A percentile compares a stretch with the other conserved stretches of the same genome.
phyloP scores from a whole-genome alignment of 768 basidiomycete genomes.

The Mycena kentingensis region DNA sequence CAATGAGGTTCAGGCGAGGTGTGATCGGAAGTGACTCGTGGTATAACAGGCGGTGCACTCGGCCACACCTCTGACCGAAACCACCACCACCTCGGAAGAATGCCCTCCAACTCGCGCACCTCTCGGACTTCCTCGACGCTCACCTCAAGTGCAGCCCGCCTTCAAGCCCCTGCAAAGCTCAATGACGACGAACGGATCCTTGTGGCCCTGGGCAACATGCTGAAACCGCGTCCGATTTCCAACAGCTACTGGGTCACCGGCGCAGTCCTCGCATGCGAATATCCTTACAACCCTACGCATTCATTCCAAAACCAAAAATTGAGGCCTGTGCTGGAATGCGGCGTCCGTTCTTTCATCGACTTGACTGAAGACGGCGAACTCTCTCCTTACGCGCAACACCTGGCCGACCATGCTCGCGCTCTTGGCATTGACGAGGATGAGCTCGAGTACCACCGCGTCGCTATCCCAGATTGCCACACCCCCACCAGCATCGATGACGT shows the following conservation, averaged over 20 bases:
- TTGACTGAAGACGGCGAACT: conserved; percentile 83
- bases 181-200: conserved; percentile 17
- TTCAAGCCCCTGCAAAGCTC: neutral
- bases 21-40: neutral
- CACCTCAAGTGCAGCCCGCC: neutral
- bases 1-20: neutral
- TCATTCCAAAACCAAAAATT: conserved; percentile 60
- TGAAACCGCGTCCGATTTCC: conserved; percentile 62
- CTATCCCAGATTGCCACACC: conserved; percentile 71
- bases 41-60: neutral
- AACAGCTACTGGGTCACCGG: conserved; percentile 86
- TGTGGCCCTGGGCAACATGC: conserved; percentile 16
- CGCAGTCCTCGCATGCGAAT: conserved; percentile 75
- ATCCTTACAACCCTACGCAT: conserved; percentile 70
- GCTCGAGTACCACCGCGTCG: conserved; percentile 77
- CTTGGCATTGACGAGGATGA: conserved; percentile 51
- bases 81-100: neutral
- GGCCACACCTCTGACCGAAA: neutral
- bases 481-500: conserved; percentile 63
- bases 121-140: conserved; percentile 7
- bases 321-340: conserved; percentile 68
- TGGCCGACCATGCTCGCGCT: conserved; percentile 52
- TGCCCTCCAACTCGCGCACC: too few species aligned
- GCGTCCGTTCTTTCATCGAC: conserved; percentile 81
- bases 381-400: conserved; percentile 58